These are phyloP conservation scores for Helianthus tuberosus DNA, from an alignment of 129 eudicot species.

Conservation along the genomic window DNA sequence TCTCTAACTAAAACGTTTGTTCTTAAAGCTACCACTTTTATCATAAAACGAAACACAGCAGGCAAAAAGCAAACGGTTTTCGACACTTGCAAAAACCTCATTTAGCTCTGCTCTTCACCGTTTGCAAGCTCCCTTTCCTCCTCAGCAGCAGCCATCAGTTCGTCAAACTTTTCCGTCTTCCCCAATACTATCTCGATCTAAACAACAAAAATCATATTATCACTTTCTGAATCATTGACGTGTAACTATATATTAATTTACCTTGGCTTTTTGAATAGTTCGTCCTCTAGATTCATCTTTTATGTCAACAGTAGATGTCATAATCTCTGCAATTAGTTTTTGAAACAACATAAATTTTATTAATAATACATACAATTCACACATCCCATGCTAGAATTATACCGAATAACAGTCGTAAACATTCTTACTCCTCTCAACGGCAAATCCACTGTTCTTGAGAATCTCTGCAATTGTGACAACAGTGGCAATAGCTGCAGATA, in stretches of 20 bases:
- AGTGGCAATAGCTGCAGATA: slow-evolving; percentile 78
- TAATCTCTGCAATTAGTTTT: slow-evolving; percentile 59
- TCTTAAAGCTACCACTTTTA: background rate
- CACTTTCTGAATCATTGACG: background rate
- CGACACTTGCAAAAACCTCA: background rate
- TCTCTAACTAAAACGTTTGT: slow-evolving; percentile 28
- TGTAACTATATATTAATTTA: slow-evolving; percentile 21
- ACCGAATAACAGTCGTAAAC: background rate
- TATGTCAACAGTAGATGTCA: slow-evolving; percentile 80
- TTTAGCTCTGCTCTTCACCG: slow-evolving; percentile 47
- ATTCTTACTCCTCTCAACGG: slow-evolving; percentile 81
- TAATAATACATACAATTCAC: background rate
- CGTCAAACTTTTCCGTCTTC: slow-evolving; percentile 70
- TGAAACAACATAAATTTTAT: slow-evolving; percentile 6
- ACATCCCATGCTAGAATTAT: background rate
- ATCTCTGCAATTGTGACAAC: slow-evolving; percentile 86
- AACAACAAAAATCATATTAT: background rate
- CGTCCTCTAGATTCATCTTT: slow-evolving; percentile 83
- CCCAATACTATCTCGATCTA: slow-evolving; percentile 78
- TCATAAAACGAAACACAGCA: slow-evolving; percentile 29
- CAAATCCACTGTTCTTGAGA: slow-evolving; percentile 80
- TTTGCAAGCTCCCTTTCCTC: slow-evolving; percentile 61
- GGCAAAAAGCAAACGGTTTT: slow-evolving; percentile 2
- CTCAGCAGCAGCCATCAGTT: slow-evolving; percentile 82
- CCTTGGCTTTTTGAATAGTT: slow-evolving; percentile 79